phyloP scores from a whole-genome alignment of 495 filamentous ascomycete species.

The Durotheca rogersii region DNA sequence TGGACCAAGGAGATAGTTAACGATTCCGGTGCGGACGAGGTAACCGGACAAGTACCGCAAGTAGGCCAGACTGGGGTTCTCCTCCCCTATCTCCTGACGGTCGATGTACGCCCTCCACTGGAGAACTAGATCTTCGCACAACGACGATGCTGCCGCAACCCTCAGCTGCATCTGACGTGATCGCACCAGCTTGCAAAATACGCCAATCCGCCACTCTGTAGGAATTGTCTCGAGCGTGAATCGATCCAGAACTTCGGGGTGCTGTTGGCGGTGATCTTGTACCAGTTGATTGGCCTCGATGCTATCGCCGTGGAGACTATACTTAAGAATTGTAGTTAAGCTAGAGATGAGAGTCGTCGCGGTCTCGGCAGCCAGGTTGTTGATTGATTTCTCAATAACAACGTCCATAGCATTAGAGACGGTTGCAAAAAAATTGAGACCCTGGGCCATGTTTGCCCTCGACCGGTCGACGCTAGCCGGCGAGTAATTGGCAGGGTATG shows the following conservation, averaged over 20 bases:
- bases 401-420: conserved; percentile 43
- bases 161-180: conserved; percentile 89
- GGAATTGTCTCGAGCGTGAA: conserved; percentile 50
- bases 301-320: conserved; percentile 42
- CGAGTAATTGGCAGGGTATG: conserved; percentile 9
- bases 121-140: conserved; percentile 70
- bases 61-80: conserved; percentile 44
- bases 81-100: conserved; percentile 42
- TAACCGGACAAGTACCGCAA: conserved; percentile 66
- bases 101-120: conserved; percentile 56
- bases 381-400: conserved; percentile 52
- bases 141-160: conserved; percentile 66
- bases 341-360: conserved; percentile 40
- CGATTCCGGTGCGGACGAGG: conserved; percentile 62
- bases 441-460: conserved; percentile 34
- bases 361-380: conserved; percentile 44
- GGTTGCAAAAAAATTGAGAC: conserved; percentile 42
- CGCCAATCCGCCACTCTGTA: conserved; percentile 68
- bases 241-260: conserved; percentile 33
- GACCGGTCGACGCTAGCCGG: conserved; percentile 16
- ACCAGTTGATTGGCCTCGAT: conserved; percentile 36
- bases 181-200: conserved; percentile 68
- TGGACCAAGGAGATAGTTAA: conserved; percentile 85
- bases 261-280: conserved; percentile 31
- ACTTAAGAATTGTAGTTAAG: conserved; percentile 44